These are phyloP conservation scores for Bruguiera parviflora DNA, from an alignment of 345 rosid genomes.

Conservation along the genomic window DNA sequence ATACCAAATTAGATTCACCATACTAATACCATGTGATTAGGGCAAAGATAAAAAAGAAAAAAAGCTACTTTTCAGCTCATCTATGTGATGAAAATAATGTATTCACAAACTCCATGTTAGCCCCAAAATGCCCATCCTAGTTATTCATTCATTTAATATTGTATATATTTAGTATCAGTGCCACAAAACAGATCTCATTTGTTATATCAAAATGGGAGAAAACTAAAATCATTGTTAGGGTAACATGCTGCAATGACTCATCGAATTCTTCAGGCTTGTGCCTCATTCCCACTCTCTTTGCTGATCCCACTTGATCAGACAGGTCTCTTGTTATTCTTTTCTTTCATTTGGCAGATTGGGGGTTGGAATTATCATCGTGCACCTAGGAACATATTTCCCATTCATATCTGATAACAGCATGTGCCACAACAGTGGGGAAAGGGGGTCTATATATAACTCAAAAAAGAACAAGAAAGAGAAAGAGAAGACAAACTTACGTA, in stretches of 20 bases:
- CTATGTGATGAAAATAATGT: too few species aligned
- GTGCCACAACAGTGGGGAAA: neutral
- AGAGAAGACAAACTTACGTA: constrained; percentile 45
- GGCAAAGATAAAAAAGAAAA: neutral
- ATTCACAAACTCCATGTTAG: too few species aligned
- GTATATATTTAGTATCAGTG: neutral
- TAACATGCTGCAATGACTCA: neutral
- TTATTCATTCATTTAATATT: neutral
- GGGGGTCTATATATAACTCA: neutral
- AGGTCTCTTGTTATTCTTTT: too few species aligned
- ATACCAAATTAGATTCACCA: neutral
- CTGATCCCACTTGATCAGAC: too few species aligned
- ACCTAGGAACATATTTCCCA: too few species aligned
- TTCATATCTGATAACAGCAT: too few species aligned
- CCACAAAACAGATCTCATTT: neutral
- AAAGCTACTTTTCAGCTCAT: neutral
- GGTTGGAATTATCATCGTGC: too few species aligned
- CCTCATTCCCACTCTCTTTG: neutral
- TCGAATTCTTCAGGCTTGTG: neutral
- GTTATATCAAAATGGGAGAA: neutral
- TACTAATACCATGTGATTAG: neutral
- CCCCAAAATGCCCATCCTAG: too few species aligned
- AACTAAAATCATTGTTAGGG: neutral
- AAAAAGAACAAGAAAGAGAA: neutral
- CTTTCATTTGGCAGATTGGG: too few species aligned